A percentile compares a stretch with the other conserved stretches of the same genome.
These are phyloP conservation scores for Pisolithus marmoratus DNA, from an alignment of 768 basidiomycete species.

Conservation along the genomic window DNA sequence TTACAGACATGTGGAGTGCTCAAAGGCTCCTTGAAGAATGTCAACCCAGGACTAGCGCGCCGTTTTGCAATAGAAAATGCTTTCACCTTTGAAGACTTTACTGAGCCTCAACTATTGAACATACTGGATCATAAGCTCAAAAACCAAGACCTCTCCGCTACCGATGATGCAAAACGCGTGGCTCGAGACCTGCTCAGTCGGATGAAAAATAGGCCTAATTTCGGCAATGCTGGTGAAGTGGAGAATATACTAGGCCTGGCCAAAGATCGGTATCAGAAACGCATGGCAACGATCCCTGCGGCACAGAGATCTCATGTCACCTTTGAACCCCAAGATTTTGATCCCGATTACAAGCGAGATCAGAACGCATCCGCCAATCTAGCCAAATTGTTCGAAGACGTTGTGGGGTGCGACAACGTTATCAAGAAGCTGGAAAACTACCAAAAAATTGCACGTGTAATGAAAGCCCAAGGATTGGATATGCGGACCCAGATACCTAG, in stretches of 20 bases:
- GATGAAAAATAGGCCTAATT: conserved; percentile 45
- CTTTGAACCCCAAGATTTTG: conserved; percentile 50
- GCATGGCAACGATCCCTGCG: conserved; percentile 25
- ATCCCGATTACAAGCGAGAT: conserved; percentile 52
- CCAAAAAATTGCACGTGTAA: conserved; percentile 42
- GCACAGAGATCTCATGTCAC: conserved; percentile 17
- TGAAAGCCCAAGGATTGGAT: conserved; percentile 39
- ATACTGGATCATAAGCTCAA: conserved; percentile 54
- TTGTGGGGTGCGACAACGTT: conserved; percentile 55
- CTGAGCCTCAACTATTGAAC: conserved; percentile 42
- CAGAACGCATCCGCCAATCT: conserved; percentile 46
- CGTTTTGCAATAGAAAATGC: conserved; percentile 67
- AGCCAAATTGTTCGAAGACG: conserved; percentile 51
- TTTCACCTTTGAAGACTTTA: conserved; percentile 65
- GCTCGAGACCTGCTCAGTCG: conserved; percentile 43
- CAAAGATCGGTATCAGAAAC: conserved; percentile 41
- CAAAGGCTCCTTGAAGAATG: conserved; percentile 39
- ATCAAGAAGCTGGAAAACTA: conserved; percentile 44
- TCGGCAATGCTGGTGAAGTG: conserved; percentile 61
- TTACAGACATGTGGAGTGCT: not conserved
- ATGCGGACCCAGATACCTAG: conserved; percentile 50
- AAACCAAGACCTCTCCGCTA: conserved; percentile 51
- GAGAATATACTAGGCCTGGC: conserved; percentile 53
- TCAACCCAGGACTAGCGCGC: conserved; percentile 61
- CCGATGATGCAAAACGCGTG: conserved; percentile 48